Base-by-base conservation (phyloP, 495 filamentous ascomycete species). In the Halenospora varia region DNA sequence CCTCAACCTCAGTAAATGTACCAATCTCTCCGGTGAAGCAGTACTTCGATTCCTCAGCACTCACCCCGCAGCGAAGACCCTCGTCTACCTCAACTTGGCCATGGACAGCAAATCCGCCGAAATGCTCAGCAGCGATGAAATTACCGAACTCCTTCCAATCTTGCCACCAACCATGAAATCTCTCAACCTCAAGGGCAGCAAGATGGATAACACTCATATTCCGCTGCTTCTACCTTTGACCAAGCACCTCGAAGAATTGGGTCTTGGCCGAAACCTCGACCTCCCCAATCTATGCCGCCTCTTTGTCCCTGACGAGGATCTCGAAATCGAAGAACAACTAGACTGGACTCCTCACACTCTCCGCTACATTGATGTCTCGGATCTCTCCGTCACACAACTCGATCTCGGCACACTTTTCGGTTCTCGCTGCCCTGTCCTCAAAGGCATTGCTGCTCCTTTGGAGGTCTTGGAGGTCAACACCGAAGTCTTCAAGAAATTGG, bases 211-310 rank as follows among this genome's bases (percentile, higher is more conserved):
- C 0, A 74, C 75, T 4, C 89, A 93, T 63, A 76, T 88, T 10
- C 74, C 82, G 2, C 71, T 85, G 17, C 70, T 96, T 25, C 59
- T 84, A 4, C 86, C 87, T 10, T 71, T 93, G 57, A 88, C 88
- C 22, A 90, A 90, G 67, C 87, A 92, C 59, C 67, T 95, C 29
- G 88, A 94, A 67, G 90, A 94, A 66, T 72, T 96, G 25, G 83
- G 88, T 9, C 67, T 94, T 17, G 88, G 88, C 11, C 83, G 88
- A 0, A 79, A 88, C 35, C 73, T 96, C 10, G 77, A 82, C 1
- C 71, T 87, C 6, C 64, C 71, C 22, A 85, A 92, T 49, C 69
- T 96, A 55, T 85, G 88, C 55, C 69, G 67, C 10, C 68, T 87
- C 0, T 78, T 85, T 49, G 62, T 75, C 3, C 76, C 75, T 0